These are phyloP conservation scores for Astragalus glycyphyllos DNA, from an alignment of 306 rosid genomes.

Conservation along the genomic window DNA sequence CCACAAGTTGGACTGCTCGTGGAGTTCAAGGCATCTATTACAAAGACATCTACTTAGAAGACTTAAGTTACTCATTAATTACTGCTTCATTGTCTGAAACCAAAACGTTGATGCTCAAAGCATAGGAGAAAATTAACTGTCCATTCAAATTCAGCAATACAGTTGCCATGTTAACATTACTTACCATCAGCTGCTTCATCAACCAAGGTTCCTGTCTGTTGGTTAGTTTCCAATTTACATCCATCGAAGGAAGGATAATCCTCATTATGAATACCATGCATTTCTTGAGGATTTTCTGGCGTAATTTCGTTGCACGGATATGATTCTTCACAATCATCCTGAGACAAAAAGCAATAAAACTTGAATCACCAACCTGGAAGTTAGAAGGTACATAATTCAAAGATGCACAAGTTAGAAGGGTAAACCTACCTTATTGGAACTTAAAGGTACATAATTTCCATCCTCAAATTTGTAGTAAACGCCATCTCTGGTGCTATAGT, in stretches of 20 bases:
- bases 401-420: conserved; percentile 1
- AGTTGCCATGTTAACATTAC: conserved; percentile 37
- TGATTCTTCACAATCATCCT: conserved; percentile 54
- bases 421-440: conserved; percentile 50
- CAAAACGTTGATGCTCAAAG: conserved; percentile 40
- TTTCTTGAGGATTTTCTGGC: conserved; percentile 40
- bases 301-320: conserved; percentile 40
- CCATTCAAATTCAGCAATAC: not conserved
- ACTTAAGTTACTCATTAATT: conserved; percentile 36
- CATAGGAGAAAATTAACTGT: conserved; percentile 36
- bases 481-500: conserved; percentile 72
- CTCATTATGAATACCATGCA: conserved; percentile 37
- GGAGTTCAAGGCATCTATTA: conserved; percentile 52
- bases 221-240: conserved; percentile 44
- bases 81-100: conserved; percentile 41
- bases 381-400: conserved; percentile 17
- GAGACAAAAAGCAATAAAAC: conserved; percentile 12
- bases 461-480: conserved; percentile 81
- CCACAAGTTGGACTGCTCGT: conserved; percentile 53
- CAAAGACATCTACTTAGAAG: conserved; percentile 48
- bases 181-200: conserved; percentile 51
- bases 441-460: conserved; percentile 80
- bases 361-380: conserved; percentile 26
- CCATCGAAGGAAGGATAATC: conserved; percentile 40
- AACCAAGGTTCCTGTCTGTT: conserved; percentile 33